phyloP scores from a whole-genome alignment of 441 rosid genomes.

The Adansonia rubrostipa region DNA sequence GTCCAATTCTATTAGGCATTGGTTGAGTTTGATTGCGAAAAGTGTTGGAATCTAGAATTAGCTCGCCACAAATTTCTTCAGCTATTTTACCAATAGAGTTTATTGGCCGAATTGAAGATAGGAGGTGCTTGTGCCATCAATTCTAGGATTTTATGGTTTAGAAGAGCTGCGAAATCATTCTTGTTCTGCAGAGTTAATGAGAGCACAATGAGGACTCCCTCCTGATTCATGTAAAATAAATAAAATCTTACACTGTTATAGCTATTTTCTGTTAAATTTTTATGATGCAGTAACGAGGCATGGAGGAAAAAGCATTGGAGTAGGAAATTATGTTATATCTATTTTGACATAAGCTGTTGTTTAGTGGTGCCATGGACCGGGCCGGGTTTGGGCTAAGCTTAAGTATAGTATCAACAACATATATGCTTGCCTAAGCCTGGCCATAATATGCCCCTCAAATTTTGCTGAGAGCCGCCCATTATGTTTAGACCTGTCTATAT shows the following conservation, averaged over 20 bases:
- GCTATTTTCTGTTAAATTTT: not conserved
- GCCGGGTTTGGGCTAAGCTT: no score
- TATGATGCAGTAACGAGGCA: not conserved
- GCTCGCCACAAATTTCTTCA: not conserved
- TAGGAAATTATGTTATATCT: not conserved
- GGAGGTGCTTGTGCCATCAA: not conserved
- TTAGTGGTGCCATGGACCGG: not conserved
- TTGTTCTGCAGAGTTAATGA: not conserved
- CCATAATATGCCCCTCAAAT: no score
- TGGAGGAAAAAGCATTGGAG: not conserved
- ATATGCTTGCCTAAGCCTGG: no score
- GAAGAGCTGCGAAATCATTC: not conserved
- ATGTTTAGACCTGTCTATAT: no score
- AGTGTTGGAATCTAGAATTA: conserved; percentile 3
- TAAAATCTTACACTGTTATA: not conserved
- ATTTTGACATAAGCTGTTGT: not conserved
- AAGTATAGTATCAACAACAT: no score
- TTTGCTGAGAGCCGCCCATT: no score
- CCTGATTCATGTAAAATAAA: conserved; percentile 13
- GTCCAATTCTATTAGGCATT: not conserved
- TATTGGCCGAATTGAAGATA: not conserved
- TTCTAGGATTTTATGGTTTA: conserved; percentile 9
- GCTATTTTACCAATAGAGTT: not conserved
- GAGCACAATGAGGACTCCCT: not conserved
- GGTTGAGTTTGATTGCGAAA: not conserved